phyloP scores from a whole-genome alignment of 768 basidiomycete species.

The Wakefieldia striispora region DNA sequence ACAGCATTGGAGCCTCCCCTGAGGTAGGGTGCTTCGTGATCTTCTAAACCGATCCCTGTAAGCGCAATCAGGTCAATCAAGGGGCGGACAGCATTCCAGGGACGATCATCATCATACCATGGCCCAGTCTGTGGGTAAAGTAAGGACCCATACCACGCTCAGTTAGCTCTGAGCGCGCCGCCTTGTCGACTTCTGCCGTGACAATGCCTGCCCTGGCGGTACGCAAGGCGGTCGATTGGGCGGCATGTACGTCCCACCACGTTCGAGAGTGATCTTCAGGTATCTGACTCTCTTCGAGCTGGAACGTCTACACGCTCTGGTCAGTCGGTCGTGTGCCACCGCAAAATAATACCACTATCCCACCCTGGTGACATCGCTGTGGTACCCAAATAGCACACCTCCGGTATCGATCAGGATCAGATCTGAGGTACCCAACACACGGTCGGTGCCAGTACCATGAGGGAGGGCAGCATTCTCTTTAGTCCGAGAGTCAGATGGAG shows the following conservation, averaged over 20 bases:
- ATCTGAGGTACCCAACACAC: conserved; percentile 52
- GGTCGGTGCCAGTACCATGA: conserved; percentile 77
- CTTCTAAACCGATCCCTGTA: conserved; percentile 79
- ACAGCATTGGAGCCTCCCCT: conserved; percentile 61
- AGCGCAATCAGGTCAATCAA: conserved; percentile 11
- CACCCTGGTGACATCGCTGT: conserved; percentile 78
- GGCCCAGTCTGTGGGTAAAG: conserved; percentile 82
- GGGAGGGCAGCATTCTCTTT: conserved; percentile 84
- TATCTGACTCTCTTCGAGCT: conserved; percentile 55
- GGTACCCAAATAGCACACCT: conserved; percentile 69
- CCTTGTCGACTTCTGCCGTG: conserved; percentile 57
- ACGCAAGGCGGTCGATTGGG: conserved; percentile 56
- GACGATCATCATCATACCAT: conserved; percentile 46
- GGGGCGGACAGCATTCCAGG: conserved; percentile 5
- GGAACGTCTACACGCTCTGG: conserved; percentile 51
- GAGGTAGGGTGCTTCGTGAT: conserved; percentile 80
- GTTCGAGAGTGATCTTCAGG: conserved; percentile 48
- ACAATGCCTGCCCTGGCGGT: conserved; percentile 46
- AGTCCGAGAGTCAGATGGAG: conserved; percentile 2
- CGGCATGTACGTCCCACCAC: conserved; percentile 65
- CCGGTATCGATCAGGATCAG: conserved; percentile 75
- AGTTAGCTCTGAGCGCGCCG: conserved; percentile 54
- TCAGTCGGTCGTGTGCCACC: neutral
- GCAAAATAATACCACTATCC: conserved; percentile 18
- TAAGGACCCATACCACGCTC: conserved; percentile 46